Percentiles rank a stretch among this genome's conserved stretches.
Evolutionary conservation across 73 alveolate genomes (phyloP).

Genomic region (Blepharisma stoltei): DNA sequence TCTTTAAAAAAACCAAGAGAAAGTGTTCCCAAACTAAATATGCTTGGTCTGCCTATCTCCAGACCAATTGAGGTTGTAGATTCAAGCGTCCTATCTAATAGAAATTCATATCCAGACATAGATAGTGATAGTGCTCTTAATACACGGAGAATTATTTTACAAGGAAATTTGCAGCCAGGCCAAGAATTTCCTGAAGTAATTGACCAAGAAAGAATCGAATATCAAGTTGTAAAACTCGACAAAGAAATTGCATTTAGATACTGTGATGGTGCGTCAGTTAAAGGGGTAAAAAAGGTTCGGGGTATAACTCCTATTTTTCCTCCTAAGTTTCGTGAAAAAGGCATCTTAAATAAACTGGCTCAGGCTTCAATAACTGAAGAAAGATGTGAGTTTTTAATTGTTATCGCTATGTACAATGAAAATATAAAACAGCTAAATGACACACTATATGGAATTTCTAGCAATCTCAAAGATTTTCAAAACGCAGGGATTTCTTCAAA

Average conservation of each 20-base stretch:
- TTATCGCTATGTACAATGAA: slow-evolving; percentile 57
- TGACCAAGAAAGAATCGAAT: background rate
- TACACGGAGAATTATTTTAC: too few species aligned
- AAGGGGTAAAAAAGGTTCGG: background rate
- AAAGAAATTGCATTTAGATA: background rate
- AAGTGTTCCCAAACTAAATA: too few species aligned
- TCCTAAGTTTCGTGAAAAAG: background rate
- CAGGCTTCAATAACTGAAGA: background rate
- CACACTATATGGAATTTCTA: slow-evolving; percentile 35
- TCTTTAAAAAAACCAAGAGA: too few species aligned
- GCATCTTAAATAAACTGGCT: background rate
- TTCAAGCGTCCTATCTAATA: too few species aligned
- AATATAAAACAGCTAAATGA: slow-evolving; percentile 25
- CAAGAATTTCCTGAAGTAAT: too few species aligned
- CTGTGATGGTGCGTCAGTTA: too few species aligned
- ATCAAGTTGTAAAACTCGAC: background rate
- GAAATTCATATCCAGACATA: too few species aligned
- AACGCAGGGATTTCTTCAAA: slow-evolving; percentile 8
- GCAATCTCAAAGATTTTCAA: slow-evolving; percentile 15
- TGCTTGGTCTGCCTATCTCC: too few species aligned
- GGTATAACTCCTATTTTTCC: background rate
- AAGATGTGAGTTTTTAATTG: slow-evolving; percentile 14
- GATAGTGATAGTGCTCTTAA: too few species aligned
- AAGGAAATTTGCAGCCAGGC: too few species aligned
- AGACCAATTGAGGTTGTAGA: too few species aligned